Percentiles rank a stretch among this genome's conserved stretches.
These are phyloP conservation scores for Rubus parviflorus DNA, from an alignment of 306 rosid genomes.

Conservation along the genomic window DNA sequence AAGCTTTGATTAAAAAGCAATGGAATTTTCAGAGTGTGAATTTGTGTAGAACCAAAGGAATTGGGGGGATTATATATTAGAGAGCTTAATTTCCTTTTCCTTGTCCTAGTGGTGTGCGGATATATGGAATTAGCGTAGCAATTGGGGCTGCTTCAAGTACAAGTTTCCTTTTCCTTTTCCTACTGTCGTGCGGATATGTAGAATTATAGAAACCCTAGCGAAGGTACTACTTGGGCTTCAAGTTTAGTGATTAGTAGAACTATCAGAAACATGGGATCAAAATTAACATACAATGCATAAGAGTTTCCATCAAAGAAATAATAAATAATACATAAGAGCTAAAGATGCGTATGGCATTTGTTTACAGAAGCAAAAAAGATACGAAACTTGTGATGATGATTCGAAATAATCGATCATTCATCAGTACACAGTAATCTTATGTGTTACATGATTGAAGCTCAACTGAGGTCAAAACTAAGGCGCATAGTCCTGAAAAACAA, in stretches of 20 bases:
- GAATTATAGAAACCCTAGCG: no score
- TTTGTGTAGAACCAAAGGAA: no score
- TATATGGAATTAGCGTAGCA: background rate
- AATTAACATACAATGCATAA: background rate
- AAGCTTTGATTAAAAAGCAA: no score
- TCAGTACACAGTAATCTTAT: background rate
- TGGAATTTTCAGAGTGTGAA: no score
- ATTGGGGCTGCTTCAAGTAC: no score
- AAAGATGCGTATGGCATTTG: no score
- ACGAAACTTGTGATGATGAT: background rate
- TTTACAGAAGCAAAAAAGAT: background rate
- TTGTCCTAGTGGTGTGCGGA: background rate
- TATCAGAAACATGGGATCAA: no score
- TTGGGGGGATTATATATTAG: background rate
- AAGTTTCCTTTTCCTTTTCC: no score
- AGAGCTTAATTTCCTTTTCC: no score
- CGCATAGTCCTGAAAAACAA: background rate
- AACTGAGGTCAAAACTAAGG: conserved; percentile 2
- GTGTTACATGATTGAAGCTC: background rate
- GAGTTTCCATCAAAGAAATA: background rate
- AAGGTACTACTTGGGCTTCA: no score
- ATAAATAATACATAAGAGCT: background rate
- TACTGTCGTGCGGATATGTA: no score
- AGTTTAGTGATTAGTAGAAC: no score
- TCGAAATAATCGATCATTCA: background rate